Conservation (phyloP, 768 basidiomycete genomes). For the Trametes cinnabarina region DNA sequence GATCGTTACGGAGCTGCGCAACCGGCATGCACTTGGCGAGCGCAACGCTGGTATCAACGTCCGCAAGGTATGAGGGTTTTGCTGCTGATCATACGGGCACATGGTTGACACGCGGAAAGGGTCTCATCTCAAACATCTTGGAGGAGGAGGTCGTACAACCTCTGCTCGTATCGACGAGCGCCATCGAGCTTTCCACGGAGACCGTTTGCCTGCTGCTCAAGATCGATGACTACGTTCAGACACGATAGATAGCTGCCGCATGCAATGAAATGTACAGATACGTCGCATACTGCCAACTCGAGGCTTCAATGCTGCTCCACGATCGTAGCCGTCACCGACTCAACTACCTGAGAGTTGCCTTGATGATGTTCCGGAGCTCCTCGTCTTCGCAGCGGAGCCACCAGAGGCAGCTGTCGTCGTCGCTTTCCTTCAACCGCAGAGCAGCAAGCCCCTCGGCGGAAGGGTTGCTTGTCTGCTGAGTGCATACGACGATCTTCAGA, state of each 20-base stretch:
- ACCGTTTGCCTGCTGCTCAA: slow-evolving; percentile 95
- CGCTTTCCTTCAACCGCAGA: slow-evolving; percentile 55
- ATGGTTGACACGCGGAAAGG: slow-evolving; percentile 43
- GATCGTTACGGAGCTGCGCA: slow-evolving; percentile 96
- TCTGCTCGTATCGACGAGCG: slow-evolving; percentile 90
- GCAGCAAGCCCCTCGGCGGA: slow-evolving; percentile 31
- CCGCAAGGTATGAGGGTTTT: slow-evolving; percentile 64
- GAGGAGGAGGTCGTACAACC: slow-evolving; percentile 99
- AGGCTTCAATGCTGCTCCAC: background rate
- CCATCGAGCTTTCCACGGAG: slow-evolving; percentile 92
- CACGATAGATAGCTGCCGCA: slow-evolving; percentile 45
- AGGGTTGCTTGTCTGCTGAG: slow-evolving; percentile 12
- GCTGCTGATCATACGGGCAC: background rate
- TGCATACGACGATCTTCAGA: slow-evolving; percentile 54
- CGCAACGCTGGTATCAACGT: slow-evolving; percentile 97
- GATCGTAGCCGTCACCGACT: background rate
- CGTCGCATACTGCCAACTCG: slow-evolving; percentile 6
- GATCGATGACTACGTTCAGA: slow-evolving; percentile 92
- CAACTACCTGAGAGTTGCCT: slow-evolving; percentile 27
- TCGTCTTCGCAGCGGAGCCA: slow-evolving; percentile 54
- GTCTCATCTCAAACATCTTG: slow-evolving; percentile 93
- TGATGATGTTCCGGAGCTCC: slow-evolving; percentile 43
- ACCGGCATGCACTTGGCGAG: slow-evolving; percentile 94
- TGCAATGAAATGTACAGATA: slow-evolving; percentile 18
- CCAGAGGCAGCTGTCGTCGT: slow-evolving; percentile 75